phyloP scores from a whole-genome alignment of 345 rosid genomes.

The Brassica nigra region DNA sequence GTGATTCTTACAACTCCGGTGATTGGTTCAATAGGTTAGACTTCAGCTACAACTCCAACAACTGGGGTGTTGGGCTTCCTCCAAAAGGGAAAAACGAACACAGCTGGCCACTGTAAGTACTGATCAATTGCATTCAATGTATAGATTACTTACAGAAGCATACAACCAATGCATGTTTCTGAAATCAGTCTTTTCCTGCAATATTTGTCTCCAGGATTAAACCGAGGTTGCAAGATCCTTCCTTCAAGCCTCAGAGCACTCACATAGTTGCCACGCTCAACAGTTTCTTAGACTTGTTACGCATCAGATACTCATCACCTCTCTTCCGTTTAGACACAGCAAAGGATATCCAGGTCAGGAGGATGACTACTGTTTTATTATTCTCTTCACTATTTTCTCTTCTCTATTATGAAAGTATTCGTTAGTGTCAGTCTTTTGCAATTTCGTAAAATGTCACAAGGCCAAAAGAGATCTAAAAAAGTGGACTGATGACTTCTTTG shows the following conservation, averaged over 20 bases:
- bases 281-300: constrained; percentile 64
- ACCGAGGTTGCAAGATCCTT: constrained; percentile 82
- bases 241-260: constrained; percentile 75
- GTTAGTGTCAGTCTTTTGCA: not conserved
- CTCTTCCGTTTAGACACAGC: constrained; percentile 80
- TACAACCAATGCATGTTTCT: constrained; percentile 5
- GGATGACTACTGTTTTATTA: not conserved
- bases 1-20: constrained; percentile 97
- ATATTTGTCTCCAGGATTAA: constrained; percentile 55
- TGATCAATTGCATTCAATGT: not conserved
- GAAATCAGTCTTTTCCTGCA: constrained; percentile 1
- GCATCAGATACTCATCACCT: constrained; percentile 86
- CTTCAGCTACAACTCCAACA: constrained; percentile 73
- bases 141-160: not conserved
- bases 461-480: not conserved
- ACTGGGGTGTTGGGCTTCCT: constrained; percentile 98
- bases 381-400: not conserved
- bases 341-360: constrained; percentile 79
- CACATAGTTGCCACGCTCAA: constrained; percentile 74
- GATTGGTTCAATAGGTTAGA: constrained; percentile 99
- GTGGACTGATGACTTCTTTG: constrained; percentile 3
- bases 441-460: not conserved
- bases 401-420: not conserved
- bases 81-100: constrained; percentile 81
- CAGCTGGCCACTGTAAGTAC: constrained; percentile 79